Evolutionary conservation across 225 moss, liverwort and hornwort species (phyloP), one percentile per base, ranked within the genome.

Genomic region (Polytrichum commune): DNA sequence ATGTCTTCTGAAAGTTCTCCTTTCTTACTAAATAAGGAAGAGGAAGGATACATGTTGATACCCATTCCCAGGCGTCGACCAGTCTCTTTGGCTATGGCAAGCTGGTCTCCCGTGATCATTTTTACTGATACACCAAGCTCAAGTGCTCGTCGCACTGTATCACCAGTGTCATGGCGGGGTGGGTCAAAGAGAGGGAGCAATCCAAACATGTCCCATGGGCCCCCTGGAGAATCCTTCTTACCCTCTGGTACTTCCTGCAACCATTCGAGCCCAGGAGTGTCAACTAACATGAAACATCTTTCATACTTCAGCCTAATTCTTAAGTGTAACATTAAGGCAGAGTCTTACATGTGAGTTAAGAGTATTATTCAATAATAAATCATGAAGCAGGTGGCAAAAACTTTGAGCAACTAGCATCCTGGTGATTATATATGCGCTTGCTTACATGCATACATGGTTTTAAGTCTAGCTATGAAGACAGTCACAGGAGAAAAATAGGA

Each of bases 81-180:
- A 1, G 92, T 93, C 65, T 93, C 92, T 67, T 93, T 93, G 2
- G 86, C 92, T 29, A 93, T 93, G 0, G 92, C 92, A 16, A 93
- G 66, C 63, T 93, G 90, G 54, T 93, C 90, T 69, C 91, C 89
- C 0, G 90, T 88, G 7, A 90, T 90, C 90, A 90, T 90, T 33
- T 90, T 90, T 18, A 90, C 85, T 19, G 81, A 79, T 1, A 90
- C 90, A 0, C 90, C 90, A 0, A 90, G 70, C 46, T 90, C 81
- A 20, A 90, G 78, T 38, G 90, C 90, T 46, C 88, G 77, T 2
- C 75, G 85, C 13, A 90, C 79, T 0, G 90, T 90, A 9, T 90
- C 90, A 27, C 83, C 19, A 0, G 88, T 90, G 23, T 90, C 90
- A 69, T 91, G 88, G 57, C 90, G 85, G 4, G 90, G 90, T 68